These are phyloP conservation scores for Hyphodiscus hymeniophilus DNA, from an alignment of 495 filamentous ascomycete species.

Conservation along the genomic window DNA sequence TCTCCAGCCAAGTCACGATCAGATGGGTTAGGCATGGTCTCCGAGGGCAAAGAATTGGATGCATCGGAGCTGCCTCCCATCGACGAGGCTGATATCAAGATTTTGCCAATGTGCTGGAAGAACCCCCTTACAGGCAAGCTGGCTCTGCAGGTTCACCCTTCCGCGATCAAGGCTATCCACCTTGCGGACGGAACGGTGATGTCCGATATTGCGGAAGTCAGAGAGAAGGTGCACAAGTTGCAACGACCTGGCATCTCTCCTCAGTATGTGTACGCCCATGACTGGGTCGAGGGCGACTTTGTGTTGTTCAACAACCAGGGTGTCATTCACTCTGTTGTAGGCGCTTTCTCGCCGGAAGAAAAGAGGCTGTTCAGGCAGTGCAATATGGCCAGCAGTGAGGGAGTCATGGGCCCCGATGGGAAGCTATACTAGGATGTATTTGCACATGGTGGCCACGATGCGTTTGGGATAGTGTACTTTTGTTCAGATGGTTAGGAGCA, in stretches of 20 bases:
- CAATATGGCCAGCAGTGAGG: conserved; percentile 56
- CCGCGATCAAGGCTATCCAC: conserved; percentile 56
- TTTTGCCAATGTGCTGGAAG: conserved; percentile 64
- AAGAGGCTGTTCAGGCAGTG: conserved; percentile 67
- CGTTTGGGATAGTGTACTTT: not conserved
- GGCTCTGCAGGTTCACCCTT: conserved; percentile 64
- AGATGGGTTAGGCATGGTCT: conserved; percentile 57
- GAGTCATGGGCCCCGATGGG: conserved; percentile 38
- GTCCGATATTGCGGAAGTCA: conserved; percentile 54
- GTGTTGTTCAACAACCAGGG: conserved; percentile 70
- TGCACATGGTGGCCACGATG: not conserved
- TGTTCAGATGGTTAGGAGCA: conserved; percentile 10
- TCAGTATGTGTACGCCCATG: conserved; percentile 58
- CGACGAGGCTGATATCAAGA: conserved; percentile 55
- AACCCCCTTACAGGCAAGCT: conserved; percentile 59
- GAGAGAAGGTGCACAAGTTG: conserved; percentile 56
- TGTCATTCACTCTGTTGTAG: conserved; percentile 63
- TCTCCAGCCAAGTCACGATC: conserved; percentile 51
- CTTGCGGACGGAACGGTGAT: conserved; percentile 53
- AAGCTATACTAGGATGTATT: conserved; percentile 16
- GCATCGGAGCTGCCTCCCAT: conserved; percentile 50
- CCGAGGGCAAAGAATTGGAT: conserved; percentile 50
- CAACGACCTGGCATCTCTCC: conserved; percentile 67
- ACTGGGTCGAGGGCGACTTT: conserved; percentile 66
- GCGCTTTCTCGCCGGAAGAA: conserved; percentile 62